phyloP scores from a whole-genome alignment of 2,329 filamentous ascomycete species.

The Scleromitrula shiraiana region DNA sequence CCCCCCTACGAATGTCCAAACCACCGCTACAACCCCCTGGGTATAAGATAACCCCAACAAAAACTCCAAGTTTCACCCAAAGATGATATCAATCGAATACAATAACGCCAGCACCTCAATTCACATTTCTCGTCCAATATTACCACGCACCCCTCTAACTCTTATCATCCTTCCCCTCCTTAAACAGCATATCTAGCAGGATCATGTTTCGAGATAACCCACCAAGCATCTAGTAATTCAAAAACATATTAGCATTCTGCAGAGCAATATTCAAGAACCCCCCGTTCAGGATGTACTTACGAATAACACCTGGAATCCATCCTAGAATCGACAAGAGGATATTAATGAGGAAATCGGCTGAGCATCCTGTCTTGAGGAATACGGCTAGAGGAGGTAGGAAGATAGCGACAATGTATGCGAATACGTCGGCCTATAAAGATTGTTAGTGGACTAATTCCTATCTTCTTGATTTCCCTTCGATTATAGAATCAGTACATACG shows the following conservation, averaged over 20 bases:
- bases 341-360: constrained; percentile 35
- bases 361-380: constrained; percentile 33
- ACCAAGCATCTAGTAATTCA: constrained; percentile 24
- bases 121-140: too few species aligned
- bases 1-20: too few species aligned
- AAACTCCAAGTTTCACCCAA: too few species aligned
- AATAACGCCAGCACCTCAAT: too few species aligned
- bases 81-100: too few species aligned
- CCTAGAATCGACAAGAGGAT: constrained; percentile 32
- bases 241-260: neutral
- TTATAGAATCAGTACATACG: neutral
- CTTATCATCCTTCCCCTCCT: neutral
- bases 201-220: constrained; percentile 23
- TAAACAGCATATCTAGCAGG: constrained; percentile 14
- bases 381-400: constrained; percentile 27
- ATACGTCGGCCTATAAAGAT: constrained; percentile 18
- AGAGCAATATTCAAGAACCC: neutral
- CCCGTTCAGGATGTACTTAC: constrained; percentile 16
- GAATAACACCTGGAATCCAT: constrained; percentile 28
- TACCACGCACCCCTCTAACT: neutral
- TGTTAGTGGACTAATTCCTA: neutral
- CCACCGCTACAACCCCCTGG: too few species aligned
- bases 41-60: too few species aligned
- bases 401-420: constrained; percentile 26
- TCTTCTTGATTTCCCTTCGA: too few species aligned